phyloP scores from a whole-genome alignment of 805 yeast species.

The Candida tallmaniae region DNA sequence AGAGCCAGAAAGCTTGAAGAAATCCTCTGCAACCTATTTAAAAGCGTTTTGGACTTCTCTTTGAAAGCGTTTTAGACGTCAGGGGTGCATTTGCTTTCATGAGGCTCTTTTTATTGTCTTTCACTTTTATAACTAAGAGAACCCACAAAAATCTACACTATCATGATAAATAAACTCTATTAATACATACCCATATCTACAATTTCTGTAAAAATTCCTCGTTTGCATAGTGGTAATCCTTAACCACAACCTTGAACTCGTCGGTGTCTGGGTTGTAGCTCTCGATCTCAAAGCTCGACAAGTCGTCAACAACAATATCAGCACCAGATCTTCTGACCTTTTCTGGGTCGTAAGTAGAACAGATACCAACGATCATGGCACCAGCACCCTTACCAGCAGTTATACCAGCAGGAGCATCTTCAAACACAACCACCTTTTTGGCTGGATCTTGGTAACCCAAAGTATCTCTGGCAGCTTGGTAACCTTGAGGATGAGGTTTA shows the following conservation, averaged over 20 bases:
- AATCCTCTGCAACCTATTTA: too few species aligned
- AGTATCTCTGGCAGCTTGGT: conserved; percentile 52
- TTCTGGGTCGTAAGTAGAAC: conserved; percentile 70
- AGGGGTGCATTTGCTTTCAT: too few species aligned
- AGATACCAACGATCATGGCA: conserved; percentile 77
- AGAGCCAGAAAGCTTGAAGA: too few species aligned
- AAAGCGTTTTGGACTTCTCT: too few species aligned
- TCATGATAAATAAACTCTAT: neutral
- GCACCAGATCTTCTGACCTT: conserved; percentile 74
- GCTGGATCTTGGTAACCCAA: conserved; percentile 34
- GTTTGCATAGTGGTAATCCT: conserved; percentile 40
- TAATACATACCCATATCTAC: conserved; percentile 1
- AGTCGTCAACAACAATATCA: conserved; percentile 73
- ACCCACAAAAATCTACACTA: too few species aligned
- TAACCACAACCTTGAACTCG: conserved; percentile 38
- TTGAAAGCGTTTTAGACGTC: too few species aligned
- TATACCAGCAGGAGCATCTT: conserved; percentile 88
- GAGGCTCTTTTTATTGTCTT: too few species aligned
- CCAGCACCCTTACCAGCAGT: conserved; percentile 82
- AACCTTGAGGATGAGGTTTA: conserved; percentile 86
- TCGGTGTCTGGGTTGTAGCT: conserved; percentile 45
- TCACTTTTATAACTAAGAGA: too few species aligned
- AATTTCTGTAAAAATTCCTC: conserved; percentile 31
- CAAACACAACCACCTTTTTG: conserved; percentile 61
- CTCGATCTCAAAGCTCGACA: conserved; percentile 56